Percentiles rank a stretch among this genome's conserved stretches.
phyloP scores from a whole-genome alignment of 2,329 filamentous ascomycete species.

The Aspergillus clavatus region DNA sequence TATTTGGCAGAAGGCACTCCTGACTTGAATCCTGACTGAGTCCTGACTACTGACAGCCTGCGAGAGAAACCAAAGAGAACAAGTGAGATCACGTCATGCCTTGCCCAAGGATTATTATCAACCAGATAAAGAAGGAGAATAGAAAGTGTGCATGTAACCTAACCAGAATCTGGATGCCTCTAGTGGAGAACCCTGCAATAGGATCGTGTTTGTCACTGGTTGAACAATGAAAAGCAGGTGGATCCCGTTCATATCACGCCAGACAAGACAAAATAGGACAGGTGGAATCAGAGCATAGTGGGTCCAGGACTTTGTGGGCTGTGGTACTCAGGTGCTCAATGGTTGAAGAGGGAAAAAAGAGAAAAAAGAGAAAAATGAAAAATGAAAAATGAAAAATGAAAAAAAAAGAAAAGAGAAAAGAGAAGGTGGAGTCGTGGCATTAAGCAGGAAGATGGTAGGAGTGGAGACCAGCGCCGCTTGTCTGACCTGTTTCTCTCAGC shows the following conservation, averaged over 20 bases:
- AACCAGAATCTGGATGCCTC: slow-evolving; percentile 7
- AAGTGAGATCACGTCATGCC: slow-evolving; percentile 8
- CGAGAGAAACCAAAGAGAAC: neutral
- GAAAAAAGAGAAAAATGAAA: neutral
- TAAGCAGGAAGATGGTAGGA: neutral
- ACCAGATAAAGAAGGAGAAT: slow-evolving; percentile 2
- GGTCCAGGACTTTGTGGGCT: neutral
- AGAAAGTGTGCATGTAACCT: slow-evolving; percentile 1
- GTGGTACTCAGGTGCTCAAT: neutral
- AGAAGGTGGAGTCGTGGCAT: neutral
- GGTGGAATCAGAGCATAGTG: neutral
- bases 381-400: too few species aligned
- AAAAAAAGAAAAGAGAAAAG: neutral
- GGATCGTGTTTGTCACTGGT: slow-evolving; percentile 6
- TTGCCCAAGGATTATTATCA: slow-evolving; percentile 1
- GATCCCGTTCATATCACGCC: slow-evolving; percentile 8
- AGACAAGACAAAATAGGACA: slow-evolving; percentile 2
- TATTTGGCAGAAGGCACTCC: too few species aligned
- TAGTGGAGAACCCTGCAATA: slow-evolving; percentile 2
- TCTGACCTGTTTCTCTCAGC: neutral
- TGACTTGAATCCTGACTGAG: too few species aligned
- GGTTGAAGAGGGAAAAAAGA: neutral
- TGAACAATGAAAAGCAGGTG: neutral
- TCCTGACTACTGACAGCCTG: too few species aligned
- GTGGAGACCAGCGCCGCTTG: neutral